Conservation (phyloP, 2,329 filamentous ascomycete genomes). For the Coleophoma crateriformis region DNA sequence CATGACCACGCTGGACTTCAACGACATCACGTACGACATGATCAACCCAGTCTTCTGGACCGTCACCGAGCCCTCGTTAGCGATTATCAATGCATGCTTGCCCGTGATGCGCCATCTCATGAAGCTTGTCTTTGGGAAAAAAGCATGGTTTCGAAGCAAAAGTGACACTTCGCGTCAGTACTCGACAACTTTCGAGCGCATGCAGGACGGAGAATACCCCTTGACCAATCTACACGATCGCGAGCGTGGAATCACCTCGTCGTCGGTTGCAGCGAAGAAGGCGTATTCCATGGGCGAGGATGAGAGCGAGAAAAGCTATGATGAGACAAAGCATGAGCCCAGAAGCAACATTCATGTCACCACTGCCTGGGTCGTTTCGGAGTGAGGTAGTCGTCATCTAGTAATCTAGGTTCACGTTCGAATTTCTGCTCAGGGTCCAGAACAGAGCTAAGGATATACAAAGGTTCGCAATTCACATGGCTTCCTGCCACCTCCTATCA, state of each 20-base stretch:
- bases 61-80: constrained; percentile 2
- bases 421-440: too few species aligned
- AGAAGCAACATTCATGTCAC: too few species aligned
- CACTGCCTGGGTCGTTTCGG: too few species aligned
- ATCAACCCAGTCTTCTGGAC: constrained; percentile 19
- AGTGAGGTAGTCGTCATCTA: too few species aligned
- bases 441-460: too few species aligned
- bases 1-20: constrained; percentile 19
- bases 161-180: not conserved
- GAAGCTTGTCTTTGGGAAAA: not conserved
- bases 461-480: too few species aligned
- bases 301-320: too few species aligned
- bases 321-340: too few species aligned
- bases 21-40: constrained; percentile 18
- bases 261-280: too few species aligned
- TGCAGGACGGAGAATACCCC: not conserved
- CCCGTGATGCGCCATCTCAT: constrained; percentile 1
- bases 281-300: too few species aligned
- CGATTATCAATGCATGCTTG: constrained; percentile 1
- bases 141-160: not conserved
- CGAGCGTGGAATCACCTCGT: not conserved
- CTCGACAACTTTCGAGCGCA: not conserved
- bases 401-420: too few species aligned
- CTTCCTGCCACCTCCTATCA: too few species aligned
- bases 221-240: not conserved